A percentile compares a stretch with the other conserved stretches of the same genome.
phyloP scores from a whole-genome alignment of 73 alveolate species.

The Symbiodinium natans region DNA sequence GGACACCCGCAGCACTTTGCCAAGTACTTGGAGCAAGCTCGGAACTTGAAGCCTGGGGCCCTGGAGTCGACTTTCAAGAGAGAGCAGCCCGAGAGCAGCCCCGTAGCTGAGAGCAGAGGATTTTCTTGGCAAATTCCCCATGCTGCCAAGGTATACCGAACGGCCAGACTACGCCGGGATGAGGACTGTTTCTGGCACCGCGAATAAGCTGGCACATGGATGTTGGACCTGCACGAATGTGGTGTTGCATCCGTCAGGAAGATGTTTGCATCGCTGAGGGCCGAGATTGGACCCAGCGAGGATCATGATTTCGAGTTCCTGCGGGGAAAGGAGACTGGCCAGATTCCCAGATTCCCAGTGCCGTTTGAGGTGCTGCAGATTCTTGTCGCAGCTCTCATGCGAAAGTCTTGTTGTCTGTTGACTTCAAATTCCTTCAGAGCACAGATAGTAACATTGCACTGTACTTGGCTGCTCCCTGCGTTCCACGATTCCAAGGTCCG shows the following conservation, averaged over 20 bases:
- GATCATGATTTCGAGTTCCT: conserved; percentile 64
- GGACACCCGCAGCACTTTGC: conserved; percentile 54
- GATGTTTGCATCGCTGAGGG: conserved; percentile 59
- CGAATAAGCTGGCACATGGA: too few relatives aligned
- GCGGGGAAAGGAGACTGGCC: conserved; percentile 48
- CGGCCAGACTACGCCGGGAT: conserved; percentile 60
- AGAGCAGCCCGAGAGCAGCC: too few relatives aligned
- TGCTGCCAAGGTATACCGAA: conserved; percentile 34
- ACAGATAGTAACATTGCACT: too few relatives aligned
- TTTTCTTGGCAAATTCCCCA: neutral
- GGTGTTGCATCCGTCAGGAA: conserved; percentile 19
- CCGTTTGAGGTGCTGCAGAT: too few relatives aligned
- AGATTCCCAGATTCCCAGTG: neutral
- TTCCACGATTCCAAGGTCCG: conserved; percentile 7
- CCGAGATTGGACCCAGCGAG: conserved; percentile 59
- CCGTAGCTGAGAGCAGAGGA: too few relatives aligned
- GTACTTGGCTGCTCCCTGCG: too few relatives aligned
- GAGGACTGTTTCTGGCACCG: conserved; percentile 13
- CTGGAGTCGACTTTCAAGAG: too few relatives aligned
- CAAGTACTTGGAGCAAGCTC: conserved; percentile 36
- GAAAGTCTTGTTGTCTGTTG: too few relatives aligned
- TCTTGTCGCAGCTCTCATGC: too few relatives aligned
- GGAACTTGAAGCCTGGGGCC: conserved; percentile 30
- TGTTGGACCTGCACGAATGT: too few relatives aligned
- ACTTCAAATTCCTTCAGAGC: too few relatives aligned